A percentile compares a stretch with the other conserved stretches of the same genome.
Evolutionary conservation across 129 eudicot genomes (phyloP).

Genomic region (Cynara cardunculus): DNA sequence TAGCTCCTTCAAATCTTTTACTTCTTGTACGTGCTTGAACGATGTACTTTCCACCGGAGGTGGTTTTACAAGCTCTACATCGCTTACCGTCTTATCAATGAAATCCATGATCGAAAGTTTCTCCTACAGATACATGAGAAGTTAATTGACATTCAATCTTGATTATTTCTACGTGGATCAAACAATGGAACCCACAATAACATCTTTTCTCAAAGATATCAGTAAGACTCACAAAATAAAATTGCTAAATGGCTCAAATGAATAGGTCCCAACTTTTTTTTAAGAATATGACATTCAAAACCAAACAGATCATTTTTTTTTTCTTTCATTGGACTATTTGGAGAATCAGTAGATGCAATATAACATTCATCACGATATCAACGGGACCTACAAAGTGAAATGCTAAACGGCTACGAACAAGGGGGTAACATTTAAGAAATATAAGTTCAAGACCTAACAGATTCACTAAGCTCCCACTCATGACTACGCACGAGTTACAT

Average conservation of each 20-base stretch:
- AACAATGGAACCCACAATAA: not conserved
- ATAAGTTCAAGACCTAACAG: not conserved
- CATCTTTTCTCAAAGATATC: not conserved
- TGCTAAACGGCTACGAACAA: not conserved
- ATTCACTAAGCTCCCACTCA: too few species aligned
- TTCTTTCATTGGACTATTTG: not conserved
- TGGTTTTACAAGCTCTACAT: conserved; percentile 58
- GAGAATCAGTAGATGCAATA: not conserved
- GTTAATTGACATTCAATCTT: not conserved
- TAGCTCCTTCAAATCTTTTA: conserved; percentile 77
- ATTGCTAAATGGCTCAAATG: not conserved
- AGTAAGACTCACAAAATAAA: not conserved
- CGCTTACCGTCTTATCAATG: conserved; percentile 45
- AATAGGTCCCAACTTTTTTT: not conserved
- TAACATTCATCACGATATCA: not conserved
- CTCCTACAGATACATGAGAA: conserved; percentile 49
- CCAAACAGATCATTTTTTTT: not conserved
- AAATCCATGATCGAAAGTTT: conserved; percentile 63
- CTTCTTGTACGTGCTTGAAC: conserved; percentile 70
- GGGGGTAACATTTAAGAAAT: too few species aligned
- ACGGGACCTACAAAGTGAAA: not conserved
- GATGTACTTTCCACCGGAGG: conserved; percentile 71
- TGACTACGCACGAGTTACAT: too few species aligned
- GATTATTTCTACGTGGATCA: not conserved
- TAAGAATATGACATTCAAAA: not conserved